These are phyloP conservation scores for Stagonosporopsis cucurbitacearum DNA, from an alignment of 2,329 filamentous ascomycete species.

Conservation along the genomic window DNA sequence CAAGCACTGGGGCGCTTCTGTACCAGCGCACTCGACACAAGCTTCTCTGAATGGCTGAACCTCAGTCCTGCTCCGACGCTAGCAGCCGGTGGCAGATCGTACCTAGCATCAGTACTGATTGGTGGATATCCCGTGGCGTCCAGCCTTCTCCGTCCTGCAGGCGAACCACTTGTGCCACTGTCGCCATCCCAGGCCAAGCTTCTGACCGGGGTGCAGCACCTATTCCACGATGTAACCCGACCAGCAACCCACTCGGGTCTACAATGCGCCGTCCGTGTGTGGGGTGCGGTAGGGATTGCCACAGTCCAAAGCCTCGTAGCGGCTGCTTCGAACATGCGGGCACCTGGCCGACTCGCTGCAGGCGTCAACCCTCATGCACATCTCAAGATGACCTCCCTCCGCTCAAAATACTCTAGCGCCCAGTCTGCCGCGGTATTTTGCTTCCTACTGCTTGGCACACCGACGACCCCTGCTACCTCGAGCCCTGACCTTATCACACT, in stretches of 20 bases:
- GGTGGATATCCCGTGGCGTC: conserved; percentile 38
- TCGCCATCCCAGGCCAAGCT: conserved; percentile 37
- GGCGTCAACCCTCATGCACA: conserved; percentile 39
- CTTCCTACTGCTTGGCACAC: conserved; percentile 43
- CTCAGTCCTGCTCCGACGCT: conserved; percentile 41
- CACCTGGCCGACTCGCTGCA: conserved; percentile 41
- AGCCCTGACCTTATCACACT: conserved; percentile 48
- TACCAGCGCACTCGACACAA: conserved; percentile 23
- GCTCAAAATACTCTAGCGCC: conserved; percentile 42
- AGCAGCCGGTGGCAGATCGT: conserved; percentile 46
- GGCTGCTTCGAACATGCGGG: conserved; percentile 44
- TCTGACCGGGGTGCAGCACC: conserved; percentile 30
- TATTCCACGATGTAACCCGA: conserved; percentile 48
- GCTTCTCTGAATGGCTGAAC: conserved; percentile 38
- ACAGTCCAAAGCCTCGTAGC: conserved; percentile 44
- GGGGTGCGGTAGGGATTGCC: conserved; percentile 45
- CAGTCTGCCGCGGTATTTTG: conserved; percentile 44
- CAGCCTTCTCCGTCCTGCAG: conserved; percentile 47
- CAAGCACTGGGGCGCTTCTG: conserved; percentile 31
- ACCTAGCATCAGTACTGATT: conserved; percentile 30
- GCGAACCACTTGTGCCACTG: conserved; percentile 35
- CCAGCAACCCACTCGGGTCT: conserved; percentile 32
- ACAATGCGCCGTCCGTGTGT: conserved; percentile 46
- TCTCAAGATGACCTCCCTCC: conserved; percentile 40
- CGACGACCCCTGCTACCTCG: conserved; percentile 32